Evolutionary conservation across 352 stramenopile species (phyloP).

Genomic region (Globisporangium rhizosaccharum): DNA sequence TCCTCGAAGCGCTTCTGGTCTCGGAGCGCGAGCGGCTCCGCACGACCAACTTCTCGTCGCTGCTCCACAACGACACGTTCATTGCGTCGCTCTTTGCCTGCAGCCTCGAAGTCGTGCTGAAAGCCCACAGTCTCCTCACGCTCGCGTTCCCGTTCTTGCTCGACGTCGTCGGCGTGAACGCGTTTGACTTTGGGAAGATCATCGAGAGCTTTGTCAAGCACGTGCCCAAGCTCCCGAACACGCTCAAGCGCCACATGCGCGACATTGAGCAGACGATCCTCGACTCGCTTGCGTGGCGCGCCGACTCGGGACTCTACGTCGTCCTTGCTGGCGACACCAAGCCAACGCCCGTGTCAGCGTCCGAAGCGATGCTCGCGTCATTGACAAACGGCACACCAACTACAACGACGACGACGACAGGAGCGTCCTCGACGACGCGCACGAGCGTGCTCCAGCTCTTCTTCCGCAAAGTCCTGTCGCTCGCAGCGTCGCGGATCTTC

Average conservation of each 20-base stretch:
- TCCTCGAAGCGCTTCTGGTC: conserved; percentile 70
- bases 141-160: conserved; percentile 81
- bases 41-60: conserved; percentile 66
- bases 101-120: conserved; percentile 79
- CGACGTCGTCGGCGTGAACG: conserved; percentile 66
- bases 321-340: conserved; percentile 35
- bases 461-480: conserved; percentile 83
- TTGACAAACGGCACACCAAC: conserved; percentile 14
- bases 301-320: conserved; percentile 64
- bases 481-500: conserved; percentile 74
- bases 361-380: conserved; percentile 7
- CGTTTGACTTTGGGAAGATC: conserved; percentile 85
- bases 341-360: background rate
- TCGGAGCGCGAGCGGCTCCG: conserved; percentile 63
- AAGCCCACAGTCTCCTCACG: conserved; percentile 81
- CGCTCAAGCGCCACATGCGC: conserved; percentile 81
- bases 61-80: conserved; percentile 82
- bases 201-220: conserved; percentile 87
- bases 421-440: conserved; percentile 10
- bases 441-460: conserved; percentile 74
- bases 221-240: conserved; percentile 56
- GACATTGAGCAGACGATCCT: conserved; percentile 83
- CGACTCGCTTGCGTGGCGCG: conserved; percentile 68
- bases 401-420: background rate
- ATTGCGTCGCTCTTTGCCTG: conserved; percentile 75